A percentile compares a stretch with the other conserved stretches of the same genome.
phyloP scores from a whole-genome alignment of 2,329 filamentous ascomycete species.

The Bipolaris victoriae region DNA sequence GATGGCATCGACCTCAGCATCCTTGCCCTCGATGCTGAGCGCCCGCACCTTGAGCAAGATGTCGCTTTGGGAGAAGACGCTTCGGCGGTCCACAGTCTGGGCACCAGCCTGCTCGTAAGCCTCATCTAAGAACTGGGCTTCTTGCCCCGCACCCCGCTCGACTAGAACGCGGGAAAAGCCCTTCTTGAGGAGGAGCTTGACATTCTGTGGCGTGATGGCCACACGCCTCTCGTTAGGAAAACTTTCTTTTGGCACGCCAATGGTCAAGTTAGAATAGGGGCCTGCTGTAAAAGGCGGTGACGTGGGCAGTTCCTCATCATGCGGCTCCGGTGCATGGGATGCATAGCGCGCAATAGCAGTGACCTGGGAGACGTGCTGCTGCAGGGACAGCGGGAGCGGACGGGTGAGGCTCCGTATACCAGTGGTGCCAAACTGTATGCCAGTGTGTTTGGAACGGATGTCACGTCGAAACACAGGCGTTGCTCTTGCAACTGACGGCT shows the following conservation, averaged over 20 bases:
- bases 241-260: slow-evolving; percentile 82
- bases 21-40: slow-evolving; percentile 63
- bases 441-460: slow-evolving; percentile 20
- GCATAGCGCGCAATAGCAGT: slow-evolving; percentile 40
- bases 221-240: slow-evolving; percentile 81
- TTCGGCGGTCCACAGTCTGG: slow-evolving; percentile 70
- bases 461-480: slow-evolving; percentile 30
- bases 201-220: slow-evolving; percentile 83
- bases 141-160: slow-evolving; percentile 78
- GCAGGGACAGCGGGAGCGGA: slow-evolving; percentile 39
- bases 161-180: slow-evolving; percentile 79
- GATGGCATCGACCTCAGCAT: slow-evolving; percentile 72
- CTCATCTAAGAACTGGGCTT: slow-evolving; percentile 77
- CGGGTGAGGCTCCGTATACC: slow-evolving; percentile 32
- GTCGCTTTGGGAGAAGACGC: slow-evolving; percentile 76
- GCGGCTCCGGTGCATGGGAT: slow-evolving; percentile 43
- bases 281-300: slow-evolving; percentile 46
- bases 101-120: slow-evolving; percentile 81
- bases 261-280: slow-evolving; percentile 74
- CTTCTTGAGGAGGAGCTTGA: slow-evolving; percentile 81
- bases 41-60: slow-evolving; percentile 85
- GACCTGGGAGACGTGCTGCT: slow-evolving; percentile 34
- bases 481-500: slow-evolving; percentile 26
- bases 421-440: slow-evolving; percentile 26
- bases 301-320: slow-evolving; percentile 45